These are phyloP conservation scores for Trypethelium eluteriae DNA, from an alignment of 495 filamentous ascomycete genomes.

Conservation along the genomic window DNA sequence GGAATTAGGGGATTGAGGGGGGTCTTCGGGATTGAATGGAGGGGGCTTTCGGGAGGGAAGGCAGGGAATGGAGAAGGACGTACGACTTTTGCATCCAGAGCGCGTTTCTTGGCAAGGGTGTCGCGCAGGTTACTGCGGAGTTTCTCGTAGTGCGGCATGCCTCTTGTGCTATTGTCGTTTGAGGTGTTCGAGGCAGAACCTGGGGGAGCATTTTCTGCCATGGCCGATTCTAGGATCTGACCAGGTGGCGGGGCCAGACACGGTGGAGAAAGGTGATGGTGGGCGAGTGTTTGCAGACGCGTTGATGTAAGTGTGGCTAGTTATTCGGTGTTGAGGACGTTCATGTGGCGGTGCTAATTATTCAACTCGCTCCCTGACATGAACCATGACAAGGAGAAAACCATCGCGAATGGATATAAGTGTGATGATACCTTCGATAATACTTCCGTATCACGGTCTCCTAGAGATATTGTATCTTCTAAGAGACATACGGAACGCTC, in stretches of 20 bases:
- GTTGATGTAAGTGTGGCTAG: neutral
- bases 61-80: conserved; percentile 19
- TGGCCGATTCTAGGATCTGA: neutral
- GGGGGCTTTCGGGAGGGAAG: neutral
- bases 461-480: neutral
- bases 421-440: no score
- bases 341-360: neutral
- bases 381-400: neutral
- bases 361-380: neutral
- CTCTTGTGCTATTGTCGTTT: conserved; percentile 26
- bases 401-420: neutral
- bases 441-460: neutral
- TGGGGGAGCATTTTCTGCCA: conserved; percentile 28
- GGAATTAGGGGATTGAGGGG: no score
- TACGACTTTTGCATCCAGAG: conserved; percentile 61
- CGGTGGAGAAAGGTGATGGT: neutral
- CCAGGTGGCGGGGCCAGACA: no score
- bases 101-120: conserved; percentile 57
- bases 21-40: neutral
- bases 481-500: neutral
- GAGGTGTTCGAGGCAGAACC: conserved; percentile 2
- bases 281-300: neutral
- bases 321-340: neutral
- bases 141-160: conserved; percentile 65
- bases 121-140: conserved; percentile 61